Conservation (phyloP, 2,329 filamentous ascomycete species). For the Pseudogymnoascus sp. region DNA sequence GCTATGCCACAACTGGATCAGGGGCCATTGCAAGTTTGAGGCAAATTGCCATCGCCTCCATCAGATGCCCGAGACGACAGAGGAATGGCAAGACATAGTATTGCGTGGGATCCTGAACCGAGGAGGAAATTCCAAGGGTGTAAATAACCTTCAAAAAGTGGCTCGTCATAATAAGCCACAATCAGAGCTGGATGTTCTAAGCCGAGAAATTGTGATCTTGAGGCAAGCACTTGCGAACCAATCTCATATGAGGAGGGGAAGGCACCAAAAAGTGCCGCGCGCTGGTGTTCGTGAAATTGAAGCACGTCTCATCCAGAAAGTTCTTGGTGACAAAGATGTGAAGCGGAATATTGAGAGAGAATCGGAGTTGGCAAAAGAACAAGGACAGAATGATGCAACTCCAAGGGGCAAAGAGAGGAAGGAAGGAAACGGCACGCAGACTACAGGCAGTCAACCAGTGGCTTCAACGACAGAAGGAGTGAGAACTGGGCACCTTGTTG, state of each 20-base stretch:
- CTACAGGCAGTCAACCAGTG: neutral
- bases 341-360: neutral
- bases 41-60: neutral
- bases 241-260: neutral
- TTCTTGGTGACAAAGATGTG: neutral
- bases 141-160: neutral
- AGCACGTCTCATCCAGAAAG: neutral
- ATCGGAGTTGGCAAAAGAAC: neutral
- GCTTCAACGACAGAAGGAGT: neutral
- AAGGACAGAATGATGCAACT: neutral
- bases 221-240: slow-evolving; percentile 4
- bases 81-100: neutral
- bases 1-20: neutral
- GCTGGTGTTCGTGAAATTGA: neutral
- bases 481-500: neutral
- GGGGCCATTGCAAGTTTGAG: neutral
- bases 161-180: neutral
- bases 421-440: neutral
- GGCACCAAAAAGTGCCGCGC: neutral
- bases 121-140: neutral
- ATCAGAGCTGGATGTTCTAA: neutral
- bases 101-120: neutral
- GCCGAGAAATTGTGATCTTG: neutral
- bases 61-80: neutral
- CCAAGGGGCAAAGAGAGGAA: neutral